Percentiles rank a stretch among this genome's conserved stretches.
Conservation (phyloP, 2,329 filamentous ascomycete genomes). For the Macrophomina tecta region DNA sequence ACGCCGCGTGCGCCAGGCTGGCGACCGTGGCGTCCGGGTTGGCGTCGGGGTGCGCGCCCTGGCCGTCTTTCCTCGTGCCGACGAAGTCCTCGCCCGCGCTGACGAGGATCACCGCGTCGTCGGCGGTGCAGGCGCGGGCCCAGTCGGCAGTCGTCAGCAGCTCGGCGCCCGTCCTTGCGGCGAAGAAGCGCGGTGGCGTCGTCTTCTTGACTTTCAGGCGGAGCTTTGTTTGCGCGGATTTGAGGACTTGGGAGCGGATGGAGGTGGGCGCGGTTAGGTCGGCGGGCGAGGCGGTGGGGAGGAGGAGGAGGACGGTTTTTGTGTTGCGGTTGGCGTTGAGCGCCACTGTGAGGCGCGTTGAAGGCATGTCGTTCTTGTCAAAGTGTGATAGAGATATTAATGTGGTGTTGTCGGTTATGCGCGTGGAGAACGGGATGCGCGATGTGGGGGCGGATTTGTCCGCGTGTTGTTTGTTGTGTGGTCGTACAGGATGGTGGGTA, state of each 20-base stretch:
- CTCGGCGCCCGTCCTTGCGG: conserved; percentile 37
- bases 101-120: conserved; percentile 40
- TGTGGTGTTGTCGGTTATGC: not conserved
- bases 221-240: conserved; percentile 40
- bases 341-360: conserved; percentile 38
- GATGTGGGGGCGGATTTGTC: not conserved
- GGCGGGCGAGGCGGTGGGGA: conserved; percentile 33
- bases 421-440: not conserved
- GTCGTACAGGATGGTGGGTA: not conserved
- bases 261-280: conserved; percentile 34
- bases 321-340: conserved; percentile 41
- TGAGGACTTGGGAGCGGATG: conserved; percentile 37
- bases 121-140: conserved; percentile 32
- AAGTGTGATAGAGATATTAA: not conserved
- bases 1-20: conserved; percentile 38
- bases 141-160: conserved; percentile 38
- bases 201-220: conserved; percentile 38
- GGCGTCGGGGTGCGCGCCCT: not conserved
- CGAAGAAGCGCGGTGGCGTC: conserved; percentile 34
- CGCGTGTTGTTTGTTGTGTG: not conserved
- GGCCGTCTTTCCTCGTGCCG: conserved; percentile 35
- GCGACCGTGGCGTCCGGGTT: conserved; percentile 34
- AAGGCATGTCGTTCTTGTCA: not conserved
- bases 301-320: conserved; percentile 38
- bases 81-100: conserved; percentile 41